Base-by-base conservation (phyloP, 805 yeast genomes). In the Suhomyces tanzawaensis region DNA sequence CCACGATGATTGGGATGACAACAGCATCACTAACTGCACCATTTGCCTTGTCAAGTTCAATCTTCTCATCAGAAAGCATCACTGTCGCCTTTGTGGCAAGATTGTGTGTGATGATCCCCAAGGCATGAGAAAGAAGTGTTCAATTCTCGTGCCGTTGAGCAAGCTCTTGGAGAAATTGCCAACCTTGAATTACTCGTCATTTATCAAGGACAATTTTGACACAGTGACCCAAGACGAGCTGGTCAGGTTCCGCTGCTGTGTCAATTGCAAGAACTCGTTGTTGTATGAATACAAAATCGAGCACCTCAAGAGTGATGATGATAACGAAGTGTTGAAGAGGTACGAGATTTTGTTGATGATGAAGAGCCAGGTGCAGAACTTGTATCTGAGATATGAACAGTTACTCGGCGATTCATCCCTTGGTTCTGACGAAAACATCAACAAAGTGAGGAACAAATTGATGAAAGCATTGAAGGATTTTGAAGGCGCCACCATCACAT, bases 11-110 rank as follows among this genome's bases (percentile, higher is more conserved):
- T 91, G 98, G 98, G 77, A 76, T 41, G 69, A 64, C 41, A 30
- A 41, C 8, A 73, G 51, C 3, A 71, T 72, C 0, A 49, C 64
- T 0, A 62, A 67, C 38, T 91, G 99, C 55, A 67, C 73, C 6
- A 64, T 85, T 6, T 91, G 99, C 51, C 57, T 65, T 11, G 65
- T 69, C 9, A 51, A 53, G 21, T 93, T 88, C 57, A 67, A 73
- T 8, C 61, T 84, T 30, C 55, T 78, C 0, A 48, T 75, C 17
- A 65, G 97, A 35, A 86, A 83, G 47, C 98, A 93, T 56, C 99
- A 91, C 57, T 93, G 99, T 58, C 66, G 98, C 25, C 58, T 89
- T 18, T 91, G 99, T 65, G 98, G 98, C 0, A 53, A 60, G 19
- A 77, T 85, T 1, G 86, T 88, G 0, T 91, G 97, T 62, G 95